Conservation (phyloP, 169 alveolate species). For the Ichthyophthirius multifiliis region DNA sequence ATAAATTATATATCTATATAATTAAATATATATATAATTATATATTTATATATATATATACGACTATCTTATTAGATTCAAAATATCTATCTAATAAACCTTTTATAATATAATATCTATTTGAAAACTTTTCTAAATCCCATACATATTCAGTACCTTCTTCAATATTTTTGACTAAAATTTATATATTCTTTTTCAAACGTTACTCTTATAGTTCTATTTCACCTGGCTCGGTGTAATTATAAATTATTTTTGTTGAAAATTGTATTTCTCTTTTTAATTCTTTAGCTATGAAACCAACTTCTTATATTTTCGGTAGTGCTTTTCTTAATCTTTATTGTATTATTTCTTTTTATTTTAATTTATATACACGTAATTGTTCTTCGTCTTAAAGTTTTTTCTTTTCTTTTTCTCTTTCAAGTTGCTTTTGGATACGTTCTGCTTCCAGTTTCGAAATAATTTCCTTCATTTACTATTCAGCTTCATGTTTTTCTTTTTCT, state of each 20-base stretch:
- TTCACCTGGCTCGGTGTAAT: conserved; percentile 25
- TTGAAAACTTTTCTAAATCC: conserved; percentile 38
- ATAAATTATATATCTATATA: neutral
- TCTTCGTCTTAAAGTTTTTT: conserved; percentile 26
- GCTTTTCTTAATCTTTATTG: conserved; percentile 22
- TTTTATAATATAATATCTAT: conserved; percentile 38
- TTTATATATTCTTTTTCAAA: neutral
- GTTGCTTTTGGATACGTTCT: conserved; percentile 16
- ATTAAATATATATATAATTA: neutral
- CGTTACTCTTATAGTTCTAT: neutral
- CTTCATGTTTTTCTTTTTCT: conserved; percentile 13
- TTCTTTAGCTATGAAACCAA: conserved; percentile 33
- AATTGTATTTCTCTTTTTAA: conserved; percentile 25
- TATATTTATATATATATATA: no score
- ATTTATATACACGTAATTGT: conserved; percentile 14
- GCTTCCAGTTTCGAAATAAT: conserved; percentile 12
- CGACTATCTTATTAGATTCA: conserved; percentile 28
- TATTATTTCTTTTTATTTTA: conserved; percentile 23
- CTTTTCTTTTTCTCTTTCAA: conserved; percentile 24
- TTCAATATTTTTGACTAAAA: conserved; percentile 28
- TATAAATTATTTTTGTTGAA: conserved; percentile 22
- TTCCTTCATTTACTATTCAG: conserved; percentile 17
- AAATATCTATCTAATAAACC: conserved; percentile 29
- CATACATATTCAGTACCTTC: conserved; percentile 38
- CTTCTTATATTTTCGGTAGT: conserved; percentile 40